Percentiles rank a stretch among this genome's conserved stretches.
Conservation (phyloP, 148 eudicot genomes). For the Rhododendron henanense region DNA sequence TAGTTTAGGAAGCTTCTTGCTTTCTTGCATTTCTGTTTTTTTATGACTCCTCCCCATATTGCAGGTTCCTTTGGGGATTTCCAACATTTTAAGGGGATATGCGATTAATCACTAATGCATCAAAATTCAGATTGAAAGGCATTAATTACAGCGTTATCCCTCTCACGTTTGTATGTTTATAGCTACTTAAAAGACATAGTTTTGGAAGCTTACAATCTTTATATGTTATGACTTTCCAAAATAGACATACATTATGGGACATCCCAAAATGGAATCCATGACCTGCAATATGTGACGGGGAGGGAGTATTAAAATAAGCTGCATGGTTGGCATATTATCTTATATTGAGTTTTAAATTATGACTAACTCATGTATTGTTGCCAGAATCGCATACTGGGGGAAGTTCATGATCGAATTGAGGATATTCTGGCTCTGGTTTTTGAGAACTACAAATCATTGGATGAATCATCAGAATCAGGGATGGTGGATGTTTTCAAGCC, state of each 20-base stretch:
- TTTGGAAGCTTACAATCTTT: not conserved
- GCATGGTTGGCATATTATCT: not conserved
- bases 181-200: not conserved
- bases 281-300: not conserved
- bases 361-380: conserved; percentile 10
- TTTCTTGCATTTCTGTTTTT: not conserved
- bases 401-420: conserved; percentile 72
- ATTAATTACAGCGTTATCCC: not conserved
- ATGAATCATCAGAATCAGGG: conserved; percentile 70
- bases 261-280: not conserved
- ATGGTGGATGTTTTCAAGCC: conserved; percentile 62
- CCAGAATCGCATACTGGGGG: conserved; percentile 86
- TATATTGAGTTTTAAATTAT: not conserved
- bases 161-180: not conserved
- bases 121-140: not conserved
- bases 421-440: conserved; percentile 73
- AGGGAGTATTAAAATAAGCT: not conserved
- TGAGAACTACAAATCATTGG: conserved; percentile 87
- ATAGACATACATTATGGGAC: not conserved
- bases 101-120: not conserved
- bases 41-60: not conserved
- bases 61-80: not conserved
- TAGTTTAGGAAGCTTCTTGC: not conserved
- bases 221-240: not conserved
- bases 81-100: not conserved